Conservation (phyloP, 2,329 filamentous ascomycete species). For the Penicillium occitanis region DNA sequence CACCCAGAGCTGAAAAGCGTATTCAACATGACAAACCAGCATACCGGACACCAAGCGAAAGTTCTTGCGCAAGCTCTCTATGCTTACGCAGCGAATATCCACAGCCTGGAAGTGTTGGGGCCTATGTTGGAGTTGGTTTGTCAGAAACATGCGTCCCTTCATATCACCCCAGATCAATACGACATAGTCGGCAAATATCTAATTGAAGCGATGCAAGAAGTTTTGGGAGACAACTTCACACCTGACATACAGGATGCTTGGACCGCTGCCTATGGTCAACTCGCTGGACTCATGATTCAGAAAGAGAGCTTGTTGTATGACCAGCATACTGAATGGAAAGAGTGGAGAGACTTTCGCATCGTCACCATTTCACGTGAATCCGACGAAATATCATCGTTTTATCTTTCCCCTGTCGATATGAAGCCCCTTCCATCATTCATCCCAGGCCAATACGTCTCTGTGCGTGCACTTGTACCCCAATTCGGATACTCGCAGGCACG, state of each 20-base stretch:
- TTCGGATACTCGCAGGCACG: conserved; percentile 56
- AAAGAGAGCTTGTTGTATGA: conserved; percentile 63
- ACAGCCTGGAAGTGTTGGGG: too few relatives aligned
- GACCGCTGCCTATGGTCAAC: conserved; percentile 69
- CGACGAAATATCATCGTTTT: conserved; percentile 66
- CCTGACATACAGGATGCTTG: conserved; percentile 65
- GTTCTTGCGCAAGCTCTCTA: too few relatives aligned
- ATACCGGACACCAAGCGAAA: too few relatives aligned
- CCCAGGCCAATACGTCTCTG: conserved; percentile 67
- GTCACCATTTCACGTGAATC: conserved; percentile 62
- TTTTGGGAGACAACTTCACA: conserved; percentile 68
- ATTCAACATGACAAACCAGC: too few relatives aligned
- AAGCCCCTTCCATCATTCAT: conserved; percentile 47
- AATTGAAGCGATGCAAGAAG: conserved; percentile 64
- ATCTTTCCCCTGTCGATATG: conserved; percentile 58
- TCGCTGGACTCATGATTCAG: conserved; percentile 67
- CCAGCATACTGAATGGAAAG: conserved; percentile 52
- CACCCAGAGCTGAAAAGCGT: too few relatives aligned
- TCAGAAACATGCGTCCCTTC: conserved; percentile 56
- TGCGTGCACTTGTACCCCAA: conserved; percentile 56
- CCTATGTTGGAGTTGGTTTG: conserved; percentile 60
- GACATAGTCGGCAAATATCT: conserved; percentile 68
- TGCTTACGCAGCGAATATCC: too few relatives aligned
- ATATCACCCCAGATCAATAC: conserved; percentile 65
- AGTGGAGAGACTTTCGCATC: conserved; percentile 66